Base-by-base conservation (phyloP, 2,329 filamentous ascomycete genomes). In the Fusarium sulawesiense region DNA sequence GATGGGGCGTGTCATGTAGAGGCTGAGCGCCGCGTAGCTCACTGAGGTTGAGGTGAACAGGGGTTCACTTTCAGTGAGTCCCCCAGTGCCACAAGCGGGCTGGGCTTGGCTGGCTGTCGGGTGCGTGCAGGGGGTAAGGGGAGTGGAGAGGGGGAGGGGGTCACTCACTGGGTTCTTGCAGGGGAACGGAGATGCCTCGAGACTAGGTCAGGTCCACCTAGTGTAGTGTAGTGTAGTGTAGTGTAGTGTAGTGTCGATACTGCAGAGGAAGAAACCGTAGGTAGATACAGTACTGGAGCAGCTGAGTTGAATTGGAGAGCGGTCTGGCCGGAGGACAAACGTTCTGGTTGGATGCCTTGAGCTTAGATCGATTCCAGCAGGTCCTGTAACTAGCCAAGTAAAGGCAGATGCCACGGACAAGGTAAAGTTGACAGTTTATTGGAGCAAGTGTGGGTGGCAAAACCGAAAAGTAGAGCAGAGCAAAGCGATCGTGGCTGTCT, bases 1-100 rank as follows among this genome's bases (percentile, higher is more conserved):
- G 69, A 60, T 58, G 58, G 56, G 63, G 63, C 57, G 67, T 64
- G 67, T 62, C 48, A 41, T 32, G 79, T 80, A 80, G 81, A 82
- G 81, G 81, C 81, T 82, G 81, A 82, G 77, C 73, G 46, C 54
- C 57, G 64, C 68, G 60, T 61, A 44, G 48, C 54, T 54, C 42
- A 23, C 53, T 56, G 53, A 56, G 37, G 30, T 46, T 53, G 44
- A 55, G 65, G 53, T 40, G 44, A 50, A 56, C 49, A 60, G 42
- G 65, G 64, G 64, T 67, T 44, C 57, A 62, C 49, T 27, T 50
- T 27, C 55, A 61, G 42, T 44, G 21, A 62, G 32, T 58, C 46
- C 16, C 21, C 34, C 40, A 60, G 64, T 73, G 71, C 70, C 70
- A 72, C 66, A 70, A 67, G 61, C 57, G 53, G 69, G 69, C 60